Percentiles rank a stretch among this genome's conserved stretches.
Conservation (phyloP, 371 early-diverging fungal species). For the Rhizopus stolonifer region DNA sequence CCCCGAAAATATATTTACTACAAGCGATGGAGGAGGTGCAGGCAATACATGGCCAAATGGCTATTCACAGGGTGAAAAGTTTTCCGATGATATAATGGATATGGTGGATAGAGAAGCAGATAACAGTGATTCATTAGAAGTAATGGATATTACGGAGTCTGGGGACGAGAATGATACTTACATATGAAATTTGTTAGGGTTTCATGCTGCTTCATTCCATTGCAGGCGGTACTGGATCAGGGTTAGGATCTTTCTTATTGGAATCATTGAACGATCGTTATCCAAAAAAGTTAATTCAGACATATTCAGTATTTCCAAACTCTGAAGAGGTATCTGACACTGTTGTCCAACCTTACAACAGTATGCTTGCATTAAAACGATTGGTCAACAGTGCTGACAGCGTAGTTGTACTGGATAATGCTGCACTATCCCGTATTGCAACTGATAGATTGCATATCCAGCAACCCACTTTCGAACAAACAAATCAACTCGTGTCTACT, state of each 20-base stretch:
- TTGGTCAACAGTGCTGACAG: slow-evolving; percentile 93
- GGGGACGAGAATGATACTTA: neutral
- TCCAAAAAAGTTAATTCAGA: slow-evolving; percentile 97
- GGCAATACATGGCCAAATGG: slow-evolving; percentile 97
- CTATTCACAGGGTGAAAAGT: slow-evolving; percentile 76
- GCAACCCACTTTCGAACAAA: slow-evolving; percentile 94
- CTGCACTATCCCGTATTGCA: slow-evolving; percentile 92
- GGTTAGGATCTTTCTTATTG: slow-evolving; percentile 88
- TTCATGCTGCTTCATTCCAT: slow-evolving; percentile 93
- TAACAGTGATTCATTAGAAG: slow-evolving; percentile 87
- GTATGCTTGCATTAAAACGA: slow-evolving; percentile 92
- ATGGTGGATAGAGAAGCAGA: slow-evolving; percentile 96
- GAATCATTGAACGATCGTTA: slow-evolving; percentile 92
- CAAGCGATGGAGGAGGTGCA: slow-evolving; percentile 93
- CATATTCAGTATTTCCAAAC: slow-evolving; percentile 99
- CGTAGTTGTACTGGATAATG: slow-evolving; percentile 96
- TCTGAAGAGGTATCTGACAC: slow-evolving; percentile 96
- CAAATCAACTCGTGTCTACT: slow-evolving; percentile 97
- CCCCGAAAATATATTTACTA: slow-evolving; percentile 88
- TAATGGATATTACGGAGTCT: slow-evolving; percentile 13
- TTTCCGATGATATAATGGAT: slow-evolving; percentile 86
- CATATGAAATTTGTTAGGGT: slow-evolving; percentile 40
- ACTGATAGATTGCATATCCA: slow-evolving; percentile 91
- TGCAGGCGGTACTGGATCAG: slow-evolving; percentile 98
- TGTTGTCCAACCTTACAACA: slow-evolving; percentile 99